Evolutionary conservation across 2,329 filamentous ascomycete species (phyloP).

Genomic region (Penicillium frequentans): DNA sequence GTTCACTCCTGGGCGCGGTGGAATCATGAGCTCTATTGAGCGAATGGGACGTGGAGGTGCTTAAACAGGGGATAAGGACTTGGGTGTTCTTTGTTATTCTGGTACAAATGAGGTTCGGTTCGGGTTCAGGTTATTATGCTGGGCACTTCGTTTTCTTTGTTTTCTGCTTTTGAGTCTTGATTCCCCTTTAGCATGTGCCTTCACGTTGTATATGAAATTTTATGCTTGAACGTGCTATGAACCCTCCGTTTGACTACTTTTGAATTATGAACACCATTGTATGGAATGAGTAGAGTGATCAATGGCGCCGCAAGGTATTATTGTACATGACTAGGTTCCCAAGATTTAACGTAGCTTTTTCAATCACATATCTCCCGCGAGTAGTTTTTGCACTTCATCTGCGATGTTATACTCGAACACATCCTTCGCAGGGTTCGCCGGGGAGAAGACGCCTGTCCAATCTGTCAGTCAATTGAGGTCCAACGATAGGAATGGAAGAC

Average conservation of each 20-base stretch:
- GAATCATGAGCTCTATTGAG: slow-evolving; percentile 83
- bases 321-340: background rate
- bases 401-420: slow-evolving; percentile 17
- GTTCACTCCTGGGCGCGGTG: slow-evolving; percentile 56
- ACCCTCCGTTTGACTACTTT: background rate
- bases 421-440: slow-evolving; percentile 4
- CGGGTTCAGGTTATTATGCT: background rate
- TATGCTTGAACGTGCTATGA: slow-evolving; percentile 15
- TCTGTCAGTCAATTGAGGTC: slow-evolving; percentile 1
- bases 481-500: background rate
- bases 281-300: background rate
- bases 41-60: slow-evolving; percentile 67
- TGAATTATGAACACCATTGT: background rate
- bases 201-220: slow-evolving; percentile 8
- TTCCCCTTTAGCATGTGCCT: slow-evolving; percentile 13
- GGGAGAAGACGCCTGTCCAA: slow-evolving; percentile 21
- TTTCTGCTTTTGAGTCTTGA: slow-evolving; percentile 5
- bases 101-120: background rate
- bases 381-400: slow-evolving; percentile 10
- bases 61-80: slow-evolving; percentile 8
- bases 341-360: too few species aligned
- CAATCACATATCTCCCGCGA: background rate
- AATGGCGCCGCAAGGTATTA: background rate
- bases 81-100: background rate
- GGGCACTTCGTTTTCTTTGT: background rate